Percentiles rank a stretch among this genome's conserved stretches.
phyloP scores from a whole-genome alignment of 73 alveolate genomes.

The Paramecium pentaurelia region DNA sequence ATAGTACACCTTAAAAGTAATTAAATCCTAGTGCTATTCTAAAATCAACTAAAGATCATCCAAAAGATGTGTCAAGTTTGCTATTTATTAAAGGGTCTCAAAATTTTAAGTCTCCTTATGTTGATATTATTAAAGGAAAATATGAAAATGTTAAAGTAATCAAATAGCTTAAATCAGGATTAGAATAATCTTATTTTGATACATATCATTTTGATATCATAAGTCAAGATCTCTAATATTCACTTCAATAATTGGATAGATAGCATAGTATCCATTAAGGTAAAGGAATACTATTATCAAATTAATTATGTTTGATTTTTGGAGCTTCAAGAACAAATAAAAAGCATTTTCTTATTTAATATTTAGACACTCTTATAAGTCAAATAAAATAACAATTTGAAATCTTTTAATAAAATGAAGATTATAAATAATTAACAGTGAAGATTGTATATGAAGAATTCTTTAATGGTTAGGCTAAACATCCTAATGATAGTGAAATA shows the following conservation, averaged over 20 bases:
- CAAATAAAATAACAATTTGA: neutral
- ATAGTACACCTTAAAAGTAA: neutral
- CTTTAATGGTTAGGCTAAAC: neutral
- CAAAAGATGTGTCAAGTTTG: neutral
- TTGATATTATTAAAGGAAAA: neutral
- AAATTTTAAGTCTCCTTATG: slow-evolving; percentile 9
- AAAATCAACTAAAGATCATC: neutral
- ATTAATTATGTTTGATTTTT: slow-evolving; percentile 20
- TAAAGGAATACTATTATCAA: neutral
- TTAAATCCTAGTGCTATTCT: slow-evolving; percentile 32
- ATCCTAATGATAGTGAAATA: neutral
- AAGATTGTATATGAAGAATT: neutral
- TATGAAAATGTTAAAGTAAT: neutral
- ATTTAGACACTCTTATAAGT: neutral
- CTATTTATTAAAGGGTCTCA: neutral
- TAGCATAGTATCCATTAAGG: neutral
- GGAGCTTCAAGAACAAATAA: slow-evolving; percentile 15
- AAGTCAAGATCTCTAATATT: neutral
- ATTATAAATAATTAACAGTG: neutral
- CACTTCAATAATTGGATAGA: slow-evolving; percentile 2
- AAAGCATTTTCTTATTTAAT: neutral
- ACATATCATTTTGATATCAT: neutral
- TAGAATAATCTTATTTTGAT: neutral
- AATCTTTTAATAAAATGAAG: neutral
- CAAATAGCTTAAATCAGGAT: neutral